Evolutionary conservation across 2,329 filamentous ascomycete genomes (phyloP), one percentile per base, ranked within the genome.

Genomic region (Didymella keratinophila): DNA sequence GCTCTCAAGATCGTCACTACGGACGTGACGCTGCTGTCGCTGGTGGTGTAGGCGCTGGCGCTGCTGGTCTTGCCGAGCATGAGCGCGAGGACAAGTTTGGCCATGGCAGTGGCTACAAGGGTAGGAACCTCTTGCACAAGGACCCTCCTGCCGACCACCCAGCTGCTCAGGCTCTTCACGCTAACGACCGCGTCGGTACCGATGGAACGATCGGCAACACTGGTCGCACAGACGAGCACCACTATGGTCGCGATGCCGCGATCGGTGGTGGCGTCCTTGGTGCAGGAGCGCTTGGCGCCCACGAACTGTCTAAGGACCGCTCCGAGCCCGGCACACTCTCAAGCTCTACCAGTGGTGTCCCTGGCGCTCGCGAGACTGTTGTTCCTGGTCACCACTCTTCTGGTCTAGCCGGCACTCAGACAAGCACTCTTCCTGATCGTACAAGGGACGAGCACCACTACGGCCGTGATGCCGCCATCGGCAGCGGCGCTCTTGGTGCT

Each of bases 61-160:
- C 71, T 28, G 65, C 65, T 43, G 61, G 59, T 25, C 45, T 58
- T 14, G 45, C 45, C 11, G 46, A 45, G 21, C 32, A 52, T 16
- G 48, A 64, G 20, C 25, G 49, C 16, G 55, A 52, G 10, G 34
- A 53, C 11, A 55, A 52, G 12, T 56, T 58, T 16, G 46, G 57
- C 5, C 54, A 58, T 12, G 56, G 53, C n/a, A 60, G 55, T 27
- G 59, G 67, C 16, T 65, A 70, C 30, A 68, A 75, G 28, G 70
- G 70, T 16, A 71, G 71, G 36, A 72, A 78, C 53, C 74, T 69
- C 20, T 65, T 80, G 39, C 78, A 79, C 66, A 80, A 80, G 61
- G 76, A 79, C 23, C 78, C 78, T 10, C 78, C 78, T 7, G 64
- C 66, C 30, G 73, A 72, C 2, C 71, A 78, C 57, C 72, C 72